Evolutionary conservation across 2,329 filamentous ascomycete genomes (phyloP).

Genomic region (Aspergillus fijiensis): DNA sequence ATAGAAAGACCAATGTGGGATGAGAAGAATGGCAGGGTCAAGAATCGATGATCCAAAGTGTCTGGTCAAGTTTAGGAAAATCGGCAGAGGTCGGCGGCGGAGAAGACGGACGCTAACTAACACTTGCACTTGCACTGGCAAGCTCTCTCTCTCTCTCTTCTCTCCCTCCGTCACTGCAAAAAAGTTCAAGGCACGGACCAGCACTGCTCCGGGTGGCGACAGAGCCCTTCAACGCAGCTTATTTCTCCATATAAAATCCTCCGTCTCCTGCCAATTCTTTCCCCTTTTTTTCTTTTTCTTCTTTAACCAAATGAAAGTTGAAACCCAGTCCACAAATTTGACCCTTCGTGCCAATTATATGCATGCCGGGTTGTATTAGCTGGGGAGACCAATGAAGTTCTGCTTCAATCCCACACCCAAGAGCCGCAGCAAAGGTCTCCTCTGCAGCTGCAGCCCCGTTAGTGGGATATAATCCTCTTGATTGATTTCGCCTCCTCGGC

Average conservation of each 20-base stretch:
- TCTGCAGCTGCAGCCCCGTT: conserved; percentile 51
- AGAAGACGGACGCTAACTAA: not conserved
- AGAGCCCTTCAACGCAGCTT: conserved; percentile 27
- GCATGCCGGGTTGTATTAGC: conserved; percentile 60
- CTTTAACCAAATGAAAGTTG: conserved; percentile 56
- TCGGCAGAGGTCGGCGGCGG: not conserved
- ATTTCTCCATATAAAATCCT: conserved; percentile 18
- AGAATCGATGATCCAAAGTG: not conserved
- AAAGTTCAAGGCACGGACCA: conserved; percentile 26
- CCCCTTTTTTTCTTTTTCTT: conserved; percentile 35
- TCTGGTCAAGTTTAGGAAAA: not conserved
- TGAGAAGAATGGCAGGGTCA: not conserved
- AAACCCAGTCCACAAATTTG: conserved; percentile 59
- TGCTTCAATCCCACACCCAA: conserved; percentile 47
- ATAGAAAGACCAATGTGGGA: not conserved
- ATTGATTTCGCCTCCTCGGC: conserved; percentile 10
- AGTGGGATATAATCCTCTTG: conserved; percentile 43
- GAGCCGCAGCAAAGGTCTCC: conserved; percentile 49
- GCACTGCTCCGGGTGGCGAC: conserved; percentile 24
- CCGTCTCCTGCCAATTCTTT: conserved; percentile 15
- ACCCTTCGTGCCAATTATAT: conserved; percentile 52
- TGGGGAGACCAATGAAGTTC: conserved; percentile 48
- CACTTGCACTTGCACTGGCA: not conserved
- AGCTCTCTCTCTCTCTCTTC: too few species aligned
- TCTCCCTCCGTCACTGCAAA: conserved; percentile 12